Evolutionary conservation across 106 monocot genomes (phyloP).

Genomic region (Vanilla planifolia): DNA sequence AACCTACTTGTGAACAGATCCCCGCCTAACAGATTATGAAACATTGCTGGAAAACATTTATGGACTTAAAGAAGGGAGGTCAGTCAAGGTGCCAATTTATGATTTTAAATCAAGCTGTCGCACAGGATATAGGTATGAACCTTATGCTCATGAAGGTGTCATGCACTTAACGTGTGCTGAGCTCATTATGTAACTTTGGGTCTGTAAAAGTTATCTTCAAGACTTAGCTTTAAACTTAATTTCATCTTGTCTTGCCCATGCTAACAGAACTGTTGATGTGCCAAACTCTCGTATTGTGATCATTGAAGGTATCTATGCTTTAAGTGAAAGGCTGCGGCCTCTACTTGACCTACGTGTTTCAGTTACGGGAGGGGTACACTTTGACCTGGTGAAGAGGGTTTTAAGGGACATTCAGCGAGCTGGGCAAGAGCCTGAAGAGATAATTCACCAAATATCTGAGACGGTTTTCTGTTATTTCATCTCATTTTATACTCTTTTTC

Average conservation of each 20-base stretch:
- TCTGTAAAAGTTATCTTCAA: no score
- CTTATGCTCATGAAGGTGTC: not conserved
- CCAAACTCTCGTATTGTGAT: slow-evolving; percentile 76
- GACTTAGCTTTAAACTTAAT: not conserved
- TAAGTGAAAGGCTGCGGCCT: slow-evolving; percentile 72
- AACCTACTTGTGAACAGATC: slow-evolving; percentile 5
- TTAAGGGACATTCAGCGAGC: slow-evolving; percentile 89
- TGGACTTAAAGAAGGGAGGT: slow-evolving; percentile 11
- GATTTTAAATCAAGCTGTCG: slow-evolving; percentile 18
- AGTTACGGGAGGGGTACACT: slow-evolving; percentile 89
- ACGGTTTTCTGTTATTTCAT: slow-evolving; percentile 39
- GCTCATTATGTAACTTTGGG: no score
- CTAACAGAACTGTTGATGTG: slow-evolving; percentile 65
- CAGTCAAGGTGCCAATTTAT: slow-evolving; percentile 21
- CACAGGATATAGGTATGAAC: slow-evolving; percentile 14
- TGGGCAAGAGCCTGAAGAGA: slow-evolving; percentile 92
- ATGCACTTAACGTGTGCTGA: not conserved
- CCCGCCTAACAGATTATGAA: slow-evolving; percentile 22
- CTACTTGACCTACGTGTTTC: slow-evolving; percentile 79
- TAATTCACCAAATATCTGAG: slow-evolving; percentile 89
- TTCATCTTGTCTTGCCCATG: not conserved
- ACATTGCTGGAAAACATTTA: slow-evolving; percentile 21
- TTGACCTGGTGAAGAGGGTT: slow-evolving; percentile 95
- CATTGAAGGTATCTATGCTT: slow-evolving; percentile 88
- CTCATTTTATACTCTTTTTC: not conserved